phyloP scores from a whole-genome alignment of 805 yeast species.

The Spathaspora girioi region DNA sequence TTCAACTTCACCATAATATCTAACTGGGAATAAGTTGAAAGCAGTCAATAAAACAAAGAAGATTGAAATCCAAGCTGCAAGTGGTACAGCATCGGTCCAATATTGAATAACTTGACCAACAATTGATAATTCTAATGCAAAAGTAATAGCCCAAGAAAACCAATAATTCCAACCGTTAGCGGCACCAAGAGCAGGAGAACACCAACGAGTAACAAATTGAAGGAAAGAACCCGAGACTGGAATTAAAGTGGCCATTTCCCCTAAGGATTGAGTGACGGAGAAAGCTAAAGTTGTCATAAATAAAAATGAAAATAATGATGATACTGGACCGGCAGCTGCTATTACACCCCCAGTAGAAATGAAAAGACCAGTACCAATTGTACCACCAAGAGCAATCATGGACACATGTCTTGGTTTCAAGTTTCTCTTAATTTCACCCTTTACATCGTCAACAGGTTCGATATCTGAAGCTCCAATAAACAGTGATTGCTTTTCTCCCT shows the following conservation, averaged over 20 bases:
- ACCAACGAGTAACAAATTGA: conserved; percentile 64
- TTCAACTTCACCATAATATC: conserved; percentile 69
- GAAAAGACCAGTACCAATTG: conserved; percentile 77
- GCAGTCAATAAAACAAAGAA: conserved; percentile 55
- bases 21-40: conserved; percentile 64
- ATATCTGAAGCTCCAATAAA: conserved; percentile 5
- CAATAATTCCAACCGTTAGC: conserved; percentile 73
- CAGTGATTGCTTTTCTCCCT: conserved; percentile 4
- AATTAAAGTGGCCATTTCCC: conserved; percentile 78
- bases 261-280: conserved; percentile 66
- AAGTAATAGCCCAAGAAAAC: conserved; percentile 77
- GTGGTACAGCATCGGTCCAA: conserved; percentile 69
- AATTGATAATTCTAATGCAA: conserved; percentile 69
- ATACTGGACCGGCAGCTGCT: conserved; percentile 63
- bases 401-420: conserved; percentile 66
- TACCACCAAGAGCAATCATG: conserved; percentile 78
- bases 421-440: conserved; percentile 48
- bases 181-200: conserved; percentile 69
- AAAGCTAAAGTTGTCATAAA: conserved; percentile 66
- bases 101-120: conserved; percentile 61
- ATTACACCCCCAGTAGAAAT: conserved; percentile 52
- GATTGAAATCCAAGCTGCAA: conserved; percentile 69
- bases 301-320: conserved; percentile 57
- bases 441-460: not conserved
- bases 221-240: conserved; percentile 70